These are phyloP conservation scores for Tremella mesenterica DNA, from an alignment of 768 basidiomycete species.

Conservation along the genomic window DNA sequence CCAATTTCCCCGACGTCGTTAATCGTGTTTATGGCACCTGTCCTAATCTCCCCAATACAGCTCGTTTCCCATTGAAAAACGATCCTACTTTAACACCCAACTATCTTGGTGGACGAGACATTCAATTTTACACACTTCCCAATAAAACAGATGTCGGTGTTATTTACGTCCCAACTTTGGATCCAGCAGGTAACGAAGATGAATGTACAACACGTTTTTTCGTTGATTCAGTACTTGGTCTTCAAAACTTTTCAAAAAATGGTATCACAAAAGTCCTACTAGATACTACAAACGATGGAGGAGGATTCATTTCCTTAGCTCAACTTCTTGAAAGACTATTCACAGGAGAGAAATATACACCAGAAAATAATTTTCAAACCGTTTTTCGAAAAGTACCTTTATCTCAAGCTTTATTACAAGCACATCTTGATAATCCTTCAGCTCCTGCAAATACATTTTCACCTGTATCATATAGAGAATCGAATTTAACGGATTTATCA, in stretches of 20 bases:
- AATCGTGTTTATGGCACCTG: not conserved
- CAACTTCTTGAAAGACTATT: slow-evolving; percentile 14
- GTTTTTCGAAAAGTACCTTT: slow-evolving; percentile 12
- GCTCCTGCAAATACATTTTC: slow-evolving; percentile 2
- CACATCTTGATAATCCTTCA: slow-evolving; percentile 6
- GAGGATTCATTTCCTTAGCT: slow-evolving; percentile 10
- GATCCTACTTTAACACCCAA: not conserved
- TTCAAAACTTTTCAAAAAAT: slow-evolving; percentile 14
- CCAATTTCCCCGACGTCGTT: no score
- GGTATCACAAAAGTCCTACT: slow-evolving; percentile 16
- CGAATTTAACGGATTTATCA: not conserved
- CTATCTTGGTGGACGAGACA: slow-evolving; percentile 23
- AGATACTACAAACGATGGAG: slow-evolving; percentile 24
- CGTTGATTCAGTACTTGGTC: slow-evolving; percentile 11
- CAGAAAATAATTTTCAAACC: slow-evolving; percentile 15
- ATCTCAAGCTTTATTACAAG: slow-evolving; percentile 10
- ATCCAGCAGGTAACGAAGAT: slow-evolving; percentile 1
- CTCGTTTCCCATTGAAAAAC: not conserved
- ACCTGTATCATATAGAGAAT: slow-evolving; percentile 6
- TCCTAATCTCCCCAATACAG: not conserved
- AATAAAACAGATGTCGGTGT: slow-evolving; percentile 10
- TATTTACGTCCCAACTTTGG: slow-evolving; percentile 16
- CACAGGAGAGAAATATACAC: slow-evolving; percentile 15
- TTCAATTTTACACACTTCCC: slow-evolving; percentile 19
- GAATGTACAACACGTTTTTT: slow-evolving; percentile 10